phyloP scores from a whole-genome alignment of 768 basidiomycete species.

The Crepidotus variabilis region DNA sequence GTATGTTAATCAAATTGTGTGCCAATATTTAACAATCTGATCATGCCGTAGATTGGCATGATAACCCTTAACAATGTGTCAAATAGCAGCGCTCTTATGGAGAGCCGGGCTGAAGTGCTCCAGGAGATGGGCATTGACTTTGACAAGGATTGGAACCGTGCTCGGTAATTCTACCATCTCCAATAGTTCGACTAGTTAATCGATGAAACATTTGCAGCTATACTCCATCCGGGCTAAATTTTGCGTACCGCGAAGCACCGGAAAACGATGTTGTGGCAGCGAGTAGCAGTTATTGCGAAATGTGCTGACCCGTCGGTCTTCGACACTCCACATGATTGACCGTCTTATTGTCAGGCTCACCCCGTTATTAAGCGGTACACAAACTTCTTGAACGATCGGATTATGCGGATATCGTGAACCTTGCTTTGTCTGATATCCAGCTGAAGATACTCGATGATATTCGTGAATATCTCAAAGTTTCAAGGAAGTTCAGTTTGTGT shows the following conservation, averaged over 20 bases:
- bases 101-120: slow-evolving; percentile 14
- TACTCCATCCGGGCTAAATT: neutral
- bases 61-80: slow-evolving; percentile 31
- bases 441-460: slow-evolving; percentile 19
- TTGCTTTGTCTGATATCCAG: slow-evolving; percentile 8
- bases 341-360: slow-evolving; percentile 10
- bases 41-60: slow-evolving; percentile 13
- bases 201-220: neutral
- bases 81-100: slow-evolving; percentile 29
- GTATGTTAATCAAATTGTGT: slow-evolving; percentile 9
- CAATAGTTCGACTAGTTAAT: neutral
- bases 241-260: slow-evolving; percentile 14
- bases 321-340: slow-evolving; percentile 27
- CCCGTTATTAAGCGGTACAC: neutral
- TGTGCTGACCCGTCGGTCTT: slow-evolving; percentile 27
- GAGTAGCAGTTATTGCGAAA: slow-evolving; percentile 17
- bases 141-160: slow-evolving; percentile 12
- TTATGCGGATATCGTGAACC: slow-evolving; percentile 8
- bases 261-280: slow-evolving; percentile 18
- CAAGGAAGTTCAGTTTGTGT: slow-evolving; percentile 22
- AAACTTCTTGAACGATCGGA: slow-evolving; percentile 8
- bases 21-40: neutral
- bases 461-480: slow-evolving; percentile 16
- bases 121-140: slow-evolving; percentile 15
- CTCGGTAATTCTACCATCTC: slow-evolving; percentile 14